phyloP scores from a whole-genome alignment of 169 alveolate genomes.

The Perkinsus chesapeaki region DNA sequence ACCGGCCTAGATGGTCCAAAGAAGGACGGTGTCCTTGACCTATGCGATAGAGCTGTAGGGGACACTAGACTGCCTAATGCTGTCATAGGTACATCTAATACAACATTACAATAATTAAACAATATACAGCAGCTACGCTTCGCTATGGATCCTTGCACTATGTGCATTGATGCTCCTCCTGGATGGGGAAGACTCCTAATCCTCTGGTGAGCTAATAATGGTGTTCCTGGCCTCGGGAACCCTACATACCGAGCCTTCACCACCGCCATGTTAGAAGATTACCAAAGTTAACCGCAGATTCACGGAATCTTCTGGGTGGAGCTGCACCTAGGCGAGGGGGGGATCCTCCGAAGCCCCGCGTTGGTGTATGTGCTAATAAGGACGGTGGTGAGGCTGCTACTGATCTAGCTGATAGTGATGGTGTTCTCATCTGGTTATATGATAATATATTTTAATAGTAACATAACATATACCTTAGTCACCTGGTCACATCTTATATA shows the following conservation, averaged over 20 bases:
- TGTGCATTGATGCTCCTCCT: not conserved
- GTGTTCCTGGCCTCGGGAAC: not conserved
- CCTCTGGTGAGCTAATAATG: not conserved
- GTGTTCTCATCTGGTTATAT: not conserved
- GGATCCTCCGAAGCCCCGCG: not conserved
- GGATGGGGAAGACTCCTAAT: not conserved
- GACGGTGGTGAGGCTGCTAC: not conserved
- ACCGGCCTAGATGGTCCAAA: not conserved
- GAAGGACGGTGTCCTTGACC: not conserved
- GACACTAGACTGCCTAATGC: not conserved
- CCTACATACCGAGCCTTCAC: not conserved
- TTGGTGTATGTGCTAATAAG: not conserved
- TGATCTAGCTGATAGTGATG: not conserved
- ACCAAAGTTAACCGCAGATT: not conserved
- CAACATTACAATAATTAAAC: not conserved
- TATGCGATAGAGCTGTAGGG: not conserved
- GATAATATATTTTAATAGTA: too few species aligned
- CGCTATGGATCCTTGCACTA: not conserved
- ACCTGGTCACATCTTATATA: too few species aligned
- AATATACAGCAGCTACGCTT: not conserved
- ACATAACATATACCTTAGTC: too few species aligned
- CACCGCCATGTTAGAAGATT: not conserved
- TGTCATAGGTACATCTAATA: not conserved
- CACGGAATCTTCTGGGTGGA: not conserved
- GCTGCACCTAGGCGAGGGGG: not conserved